Percentiles rank a stretch among this genome's conserved stretches.
These are phyloP conservation scores for Rhizoctonia solani DNA, from an alignment of 1,284 basidiomycete species.

Conservation along the genomic window DNA sequence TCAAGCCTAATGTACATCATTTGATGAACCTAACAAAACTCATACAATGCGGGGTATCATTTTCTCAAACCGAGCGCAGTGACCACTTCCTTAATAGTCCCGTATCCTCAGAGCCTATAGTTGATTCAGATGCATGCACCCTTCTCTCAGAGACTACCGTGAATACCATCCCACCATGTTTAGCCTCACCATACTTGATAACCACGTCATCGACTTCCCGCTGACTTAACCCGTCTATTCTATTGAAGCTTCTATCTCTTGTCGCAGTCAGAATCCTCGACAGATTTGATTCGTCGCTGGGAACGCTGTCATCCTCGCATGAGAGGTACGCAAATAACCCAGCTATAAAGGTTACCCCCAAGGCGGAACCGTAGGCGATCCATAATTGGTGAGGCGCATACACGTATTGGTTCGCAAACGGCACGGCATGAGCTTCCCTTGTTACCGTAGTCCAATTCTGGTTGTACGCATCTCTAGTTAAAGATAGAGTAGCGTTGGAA, in stretches of 20 bases:
- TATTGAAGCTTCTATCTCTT: neutral
- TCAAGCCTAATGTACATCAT: no score
- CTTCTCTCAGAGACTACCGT: neutral
- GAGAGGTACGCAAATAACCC: neutral
- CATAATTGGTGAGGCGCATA: neutral
- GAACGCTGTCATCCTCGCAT: neutral
- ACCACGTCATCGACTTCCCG: neutral
- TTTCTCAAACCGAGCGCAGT: no score
- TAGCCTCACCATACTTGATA: neutral
- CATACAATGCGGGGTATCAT: no score
- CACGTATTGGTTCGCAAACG: neutral
- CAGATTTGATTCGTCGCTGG: neutral
- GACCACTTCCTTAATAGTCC: no score
- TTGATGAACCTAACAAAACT: no score
- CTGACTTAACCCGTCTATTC: neutral
- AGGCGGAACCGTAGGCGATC: neutral
- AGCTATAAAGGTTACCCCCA: neutral
- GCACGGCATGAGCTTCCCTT: neutral
- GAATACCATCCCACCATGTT: neutral
- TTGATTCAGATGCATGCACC: no score
- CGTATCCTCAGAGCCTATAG: no score
- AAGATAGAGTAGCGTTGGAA: neutral
- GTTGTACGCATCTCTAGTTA: neutral
- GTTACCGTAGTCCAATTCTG: neutral
- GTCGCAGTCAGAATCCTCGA: neutral